phyloP scores from a whole-genome alignment of 495 filamentous ascomycete species.

The Chaetomium fimeti region DNA sequence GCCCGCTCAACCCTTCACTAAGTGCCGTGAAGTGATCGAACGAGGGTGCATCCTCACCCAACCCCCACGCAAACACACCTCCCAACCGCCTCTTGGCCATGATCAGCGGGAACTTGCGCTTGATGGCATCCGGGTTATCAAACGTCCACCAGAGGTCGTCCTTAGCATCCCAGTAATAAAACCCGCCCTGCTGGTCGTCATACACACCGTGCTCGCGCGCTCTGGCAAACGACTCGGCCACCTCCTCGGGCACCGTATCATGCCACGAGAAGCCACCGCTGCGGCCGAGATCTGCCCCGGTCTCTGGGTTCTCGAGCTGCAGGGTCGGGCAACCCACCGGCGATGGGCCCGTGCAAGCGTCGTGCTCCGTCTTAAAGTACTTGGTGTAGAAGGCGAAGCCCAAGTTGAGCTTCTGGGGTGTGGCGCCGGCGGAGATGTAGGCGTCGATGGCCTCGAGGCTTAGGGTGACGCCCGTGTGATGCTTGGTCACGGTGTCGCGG shows the following conservation, averaged over 20 bases:
- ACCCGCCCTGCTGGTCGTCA: conserved; percentile 59
- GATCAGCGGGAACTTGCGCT: conserved; percentile 61
- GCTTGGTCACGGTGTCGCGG: conserved; percentile 64
- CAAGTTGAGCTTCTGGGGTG: conserved; percentile 61
- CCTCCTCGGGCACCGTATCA: conserved; percentile 48
- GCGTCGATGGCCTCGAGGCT: conserved; percentile 57
- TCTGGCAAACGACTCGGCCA: conserved; percentile 49
- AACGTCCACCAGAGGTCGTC: conserved; percentile 71
- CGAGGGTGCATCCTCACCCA: conserved; percentile 66
- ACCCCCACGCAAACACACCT: conserved; percentile 70
- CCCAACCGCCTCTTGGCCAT: conserved; percentile 59
- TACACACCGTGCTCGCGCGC: conserved; percentile 56
- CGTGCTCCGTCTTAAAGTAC: conserved; percentile 63
- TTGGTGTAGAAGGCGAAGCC: conserved; percentile 75
- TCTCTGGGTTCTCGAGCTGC: conserved; percentile 61
- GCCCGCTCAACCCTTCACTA: conserved; percentile 38
- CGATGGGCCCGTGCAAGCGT: conserved; percentile 44
- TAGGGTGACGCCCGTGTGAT: conserved; percentile 60
- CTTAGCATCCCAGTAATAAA: conserved; percentile 65
- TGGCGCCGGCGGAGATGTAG: conserved; percentile 59
- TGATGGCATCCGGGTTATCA: conserved; percentile 63
- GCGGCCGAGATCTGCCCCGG: conserved; percentile 63
- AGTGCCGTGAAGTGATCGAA: conserved; percentile 61
- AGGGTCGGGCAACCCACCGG: conserved; percentile 64
- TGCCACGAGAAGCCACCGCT: conserved; percentile 62